These are phyloP conservation scores for carrot (Daucus carota) DNA, from an alignment of 129 eudicot genomes.

Conservation along the genomic window DNA sequence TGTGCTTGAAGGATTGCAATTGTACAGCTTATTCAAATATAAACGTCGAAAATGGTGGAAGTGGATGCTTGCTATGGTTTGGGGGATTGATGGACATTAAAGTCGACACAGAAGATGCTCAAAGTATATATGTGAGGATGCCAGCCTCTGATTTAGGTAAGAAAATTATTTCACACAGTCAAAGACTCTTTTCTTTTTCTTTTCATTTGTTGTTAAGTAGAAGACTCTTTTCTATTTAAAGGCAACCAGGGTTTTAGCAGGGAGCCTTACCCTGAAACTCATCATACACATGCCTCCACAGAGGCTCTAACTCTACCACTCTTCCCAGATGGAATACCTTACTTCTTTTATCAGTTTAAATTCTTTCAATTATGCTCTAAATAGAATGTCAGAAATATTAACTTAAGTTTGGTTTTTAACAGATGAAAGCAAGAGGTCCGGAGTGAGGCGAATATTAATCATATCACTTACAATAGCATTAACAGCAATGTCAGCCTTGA, in stretches of 20 bases:
- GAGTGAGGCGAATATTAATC: neutral
- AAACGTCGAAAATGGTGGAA: neutral
- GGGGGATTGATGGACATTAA: neutral
- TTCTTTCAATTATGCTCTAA: neutral
- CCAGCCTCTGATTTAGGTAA: constrained; percentile 7
- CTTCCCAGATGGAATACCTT: neutral
- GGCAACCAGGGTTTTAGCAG: neutral
- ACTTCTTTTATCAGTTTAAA: neutral
- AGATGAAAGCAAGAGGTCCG: neutral
- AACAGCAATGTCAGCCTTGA: neutral
- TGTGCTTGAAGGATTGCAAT: neutral
- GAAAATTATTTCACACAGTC: neutral
- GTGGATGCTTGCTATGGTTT: constrained; percentile 11
- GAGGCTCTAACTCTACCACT: neutral
- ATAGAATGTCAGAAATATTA: neutral
- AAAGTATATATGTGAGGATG: constrained; percentile 3
- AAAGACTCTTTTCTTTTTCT: neutral
- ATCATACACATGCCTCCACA: no score
- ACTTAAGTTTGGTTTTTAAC: neutral
- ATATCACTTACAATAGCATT: neutral
- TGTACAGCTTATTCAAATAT: constrained; percentile 1
- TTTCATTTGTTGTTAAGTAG: no score
- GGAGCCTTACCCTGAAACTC: no score
- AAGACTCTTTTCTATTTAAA: neutral
- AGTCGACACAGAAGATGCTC: neutral